These are phyloP conservation scores for Xylaria sp. DNA, from an alignment of 2,329 filamentous ascomycete genomes.

Conservation along the genomic window DNA sequence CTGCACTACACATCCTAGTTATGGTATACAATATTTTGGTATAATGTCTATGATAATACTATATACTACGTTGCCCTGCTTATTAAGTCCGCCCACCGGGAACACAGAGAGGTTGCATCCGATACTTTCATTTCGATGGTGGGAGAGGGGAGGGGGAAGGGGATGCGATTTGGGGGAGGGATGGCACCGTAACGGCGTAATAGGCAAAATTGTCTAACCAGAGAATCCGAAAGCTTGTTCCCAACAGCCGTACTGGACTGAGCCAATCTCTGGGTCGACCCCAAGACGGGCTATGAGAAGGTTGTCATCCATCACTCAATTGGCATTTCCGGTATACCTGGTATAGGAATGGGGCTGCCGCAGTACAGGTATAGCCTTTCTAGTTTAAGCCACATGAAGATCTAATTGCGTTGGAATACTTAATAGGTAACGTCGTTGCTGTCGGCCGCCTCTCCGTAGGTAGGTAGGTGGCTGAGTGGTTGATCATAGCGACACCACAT, in stretches of 20 bases:
- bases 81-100: slow-evolving; percentile 23
- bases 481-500: not conserved
- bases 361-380: slow-evolving; percentile 2
- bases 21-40: not conserved
- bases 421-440: not conserved
- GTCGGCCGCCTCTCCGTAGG: not conserved
- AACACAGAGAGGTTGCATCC: slow-evolving; percentile 30
- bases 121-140: slow-evolving; percentile 31
- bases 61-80: not conserved
- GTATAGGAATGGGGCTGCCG: not conserved
- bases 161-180: not conserved
- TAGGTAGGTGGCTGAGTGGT: not conserved
- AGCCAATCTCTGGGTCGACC: slow-evolving; percentile 22
- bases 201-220: slow-evolving; percentile 37
- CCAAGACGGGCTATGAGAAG: slow-evolving; percentile 17
- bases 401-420: not conserved
- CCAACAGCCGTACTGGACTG: slow-evolving; percentile 24
- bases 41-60: not conserved
- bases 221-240: slow-evolving; percentile 36
- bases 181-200: slow-evolving; percentile 18
- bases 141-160: not conserved
- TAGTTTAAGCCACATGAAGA: slow-evolving; percentile 19
- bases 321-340: not conserved
- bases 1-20: not conserved
- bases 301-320: slow-evolving; percentile 23